phyloP scores from a whole-genome alignment of 345 rosid genomes.

The Gossypium rotundifolium region DNA sequence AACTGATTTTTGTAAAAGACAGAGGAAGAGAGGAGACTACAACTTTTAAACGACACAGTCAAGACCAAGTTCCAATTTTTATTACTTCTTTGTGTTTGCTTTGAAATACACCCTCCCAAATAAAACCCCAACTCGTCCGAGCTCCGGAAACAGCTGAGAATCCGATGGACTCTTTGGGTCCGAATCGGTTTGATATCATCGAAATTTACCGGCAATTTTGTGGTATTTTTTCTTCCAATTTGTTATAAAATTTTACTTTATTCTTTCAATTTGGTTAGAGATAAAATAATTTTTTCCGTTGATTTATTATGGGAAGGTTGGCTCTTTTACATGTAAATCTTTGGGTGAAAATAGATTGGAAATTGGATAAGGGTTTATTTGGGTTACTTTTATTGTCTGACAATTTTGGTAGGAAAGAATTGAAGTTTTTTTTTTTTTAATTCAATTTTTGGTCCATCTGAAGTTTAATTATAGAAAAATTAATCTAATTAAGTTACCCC shows the following conservation, averaged over 20 bases:
- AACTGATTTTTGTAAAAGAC: neutral
- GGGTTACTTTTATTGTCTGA: neutral
- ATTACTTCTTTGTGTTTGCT: neutral
- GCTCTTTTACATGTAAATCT: neutral
- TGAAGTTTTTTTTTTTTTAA: neutral
- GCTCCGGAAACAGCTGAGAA: neutral
- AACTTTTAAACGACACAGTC: neutral
- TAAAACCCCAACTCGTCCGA: neutral
- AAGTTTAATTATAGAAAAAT: neutral
- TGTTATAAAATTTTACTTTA: neutral
- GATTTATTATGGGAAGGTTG: neutral
- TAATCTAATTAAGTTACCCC: neutral
- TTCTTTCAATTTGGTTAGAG: neutral
- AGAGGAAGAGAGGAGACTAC: slow-evolving; percentile 2
- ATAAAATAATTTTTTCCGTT: neutral
- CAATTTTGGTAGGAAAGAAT: neutral
- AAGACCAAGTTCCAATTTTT: neutral
- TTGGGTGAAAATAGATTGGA: neutral
- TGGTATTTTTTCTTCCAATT: slow-evolving; percentile 25
- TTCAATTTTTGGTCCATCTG: neutral
- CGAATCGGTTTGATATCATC: slow-evolving; percentile 38
- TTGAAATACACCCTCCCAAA: neutral
- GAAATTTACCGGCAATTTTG: slow-evolving; percentile 53
- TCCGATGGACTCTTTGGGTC: slow-evolving; percentile 39
- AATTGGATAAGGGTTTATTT: neutral